phyloP scores from a whole-genome alignment of 148 eudicot species.

The Chenopodium formosanum region DNA sequence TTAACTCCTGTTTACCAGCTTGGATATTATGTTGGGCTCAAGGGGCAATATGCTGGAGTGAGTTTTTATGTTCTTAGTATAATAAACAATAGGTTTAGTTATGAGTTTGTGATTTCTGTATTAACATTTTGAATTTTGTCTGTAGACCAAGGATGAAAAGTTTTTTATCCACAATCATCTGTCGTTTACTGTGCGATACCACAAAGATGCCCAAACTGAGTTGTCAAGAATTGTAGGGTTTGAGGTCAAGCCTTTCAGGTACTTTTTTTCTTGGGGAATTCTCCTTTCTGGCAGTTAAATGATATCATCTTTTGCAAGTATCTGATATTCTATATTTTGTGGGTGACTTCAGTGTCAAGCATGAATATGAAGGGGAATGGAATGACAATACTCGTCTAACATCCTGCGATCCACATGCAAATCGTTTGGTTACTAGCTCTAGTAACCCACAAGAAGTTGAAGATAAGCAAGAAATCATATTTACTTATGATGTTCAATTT shows the following conservation, averaged over 20 bases:
- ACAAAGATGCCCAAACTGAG: slow-evolving; percentile 39
- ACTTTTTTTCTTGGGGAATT: slow-evolving; percentile 2
- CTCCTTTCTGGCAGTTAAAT: background rate
- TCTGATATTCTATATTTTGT: slow-evolving; percentile 9
- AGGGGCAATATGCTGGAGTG: slow-evolving; percentile 57
- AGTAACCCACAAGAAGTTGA: slow-evolving; percentile 50
- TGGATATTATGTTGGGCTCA: slow-evolving; percentile 59
- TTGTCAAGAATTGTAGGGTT: slow-evolving; percentile 49
- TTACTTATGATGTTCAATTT: slow-evolving; percentile 47
- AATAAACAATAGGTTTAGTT: background rate
- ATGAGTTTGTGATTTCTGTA: slow-evolving; percentile 2
- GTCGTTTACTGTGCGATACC: slow-evolving; percentile 42
- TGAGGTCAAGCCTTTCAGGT: slow-evolving; percentile 55
- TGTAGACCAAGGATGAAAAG: slow-evolving; percentile 43
- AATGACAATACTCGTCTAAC: slow-evolving; percentile 42
- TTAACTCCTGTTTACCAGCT: slow-evolving; percentile 54
- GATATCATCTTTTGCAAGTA: background rate
- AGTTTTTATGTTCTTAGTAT: slow-evolving; percentile 27
- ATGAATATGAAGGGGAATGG: slow-evolving; percentile 51
- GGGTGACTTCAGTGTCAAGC: slow-evolving; percentile 39
- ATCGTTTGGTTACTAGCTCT: slow-evolving; percentile 44
- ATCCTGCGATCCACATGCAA: slow-evolving; percentile 51
- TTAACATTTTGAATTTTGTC: slow-evolving; percentile 21
- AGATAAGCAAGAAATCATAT: slow-evolving; percentile 48
- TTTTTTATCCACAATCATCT: slow-evolving; percentile 52